Percentiles rank a stretch among this genome's conserved stretches.
These are phyloP conservation scores for Silene noctiflora DNA, from an alignment of 179 eudicot species.

Conservation along the genomic window DNA sequence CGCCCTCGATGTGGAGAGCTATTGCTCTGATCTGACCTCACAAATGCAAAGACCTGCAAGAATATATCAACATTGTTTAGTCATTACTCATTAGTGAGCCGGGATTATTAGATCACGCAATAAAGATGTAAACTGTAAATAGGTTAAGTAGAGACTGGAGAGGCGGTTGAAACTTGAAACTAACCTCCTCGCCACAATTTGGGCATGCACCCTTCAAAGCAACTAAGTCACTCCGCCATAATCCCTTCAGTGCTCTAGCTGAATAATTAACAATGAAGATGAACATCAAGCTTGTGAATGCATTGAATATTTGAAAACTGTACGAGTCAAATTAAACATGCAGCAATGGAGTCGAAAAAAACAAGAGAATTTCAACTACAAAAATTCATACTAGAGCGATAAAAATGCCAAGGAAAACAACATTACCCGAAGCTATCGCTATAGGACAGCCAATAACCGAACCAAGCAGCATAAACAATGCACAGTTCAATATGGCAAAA, in stretches of 20 bases:
- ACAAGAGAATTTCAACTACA: background rate
- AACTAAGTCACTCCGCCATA: slow-evolving; percentile 84
- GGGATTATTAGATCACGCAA: background rate
- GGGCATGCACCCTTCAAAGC: slow-evolving; percentile 92
- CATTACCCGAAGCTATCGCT: slow-evolving; percentile 89
- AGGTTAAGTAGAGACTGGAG: background rate
- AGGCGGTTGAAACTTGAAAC: slow-evolving; percentile 25
- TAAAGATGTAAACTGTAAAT: background rate
- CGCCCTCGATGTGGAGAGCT: slow-evolving; percentile 63
- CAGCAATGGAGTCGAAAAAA: background rate
- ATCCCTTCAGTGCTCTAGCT: slow-evolving; percentile 74
- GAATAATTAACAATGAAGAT: slow-evolving; percentile 23
- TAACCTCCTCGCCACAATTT: slow-evolving; percentile 94
- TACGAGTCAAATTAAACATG: background rate
- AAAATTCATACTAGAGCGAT: background rate
- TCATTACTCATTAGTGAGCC: background rate
- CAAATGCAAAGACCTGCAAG: slow-evolving; percentile 91
- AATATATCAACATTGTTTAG: background rate
- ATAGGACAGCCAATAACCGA: slow-evolving; percentile 75
- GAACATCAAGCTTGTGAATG: slow-evolving; percentile 6
- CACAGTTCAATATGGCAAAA: slow-evolving; percentile 47
- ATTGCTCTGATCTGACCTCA: slow-evolving; percentile 53
- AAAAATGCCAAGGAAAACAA: background rate
- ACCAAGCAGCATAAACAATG: slow-evolving; percentile 66
- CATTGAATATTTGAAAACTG: background rate